Evolutionary conservation across 805 yeast genomes (phyloP).

Genomic region (Wilhelminamyces savonicus): DNA sequence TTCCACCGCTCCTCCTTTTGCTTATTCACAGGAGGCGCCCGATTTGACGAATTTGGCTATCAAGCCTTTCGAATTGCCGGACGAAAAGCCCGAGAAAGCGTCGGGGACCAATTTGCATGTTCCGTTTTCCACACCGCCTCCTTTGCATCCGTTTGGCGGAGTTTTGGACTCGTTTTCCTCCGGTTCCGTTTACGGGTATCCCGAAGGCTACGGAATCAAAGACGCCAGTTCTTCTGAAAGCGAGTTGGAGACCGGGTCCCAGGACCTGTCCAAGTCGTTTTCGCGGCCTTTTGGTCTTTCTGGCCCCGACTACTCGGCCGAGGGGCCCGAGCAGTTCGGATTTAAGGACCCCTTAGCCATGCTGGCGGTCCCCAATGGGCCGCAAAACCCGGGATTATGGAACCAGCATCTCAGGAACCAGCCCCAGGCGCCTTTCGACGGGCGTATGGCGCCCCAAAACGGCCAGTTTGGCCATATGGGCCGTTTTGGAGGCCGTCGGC

Average conservation of each 20-base stretch:
- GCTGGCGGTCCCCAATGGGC: slow-evolving; percentile 1
- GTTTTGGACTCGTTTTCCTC: slow-evolving; percentile 11
- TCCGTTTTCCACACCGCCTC: slow-evolving; percentile 20
- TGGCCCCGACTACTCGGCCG: no score
- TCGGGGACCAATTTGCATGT: slow-evolving; percentile 8
- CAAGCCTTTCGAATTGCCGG: slow-evolving; percentile 21
- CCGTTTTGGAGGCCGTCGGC: no score
- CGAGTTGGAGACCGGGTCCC: background rate
- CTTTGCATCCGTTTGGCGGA: slow-evolving; percentile 15
- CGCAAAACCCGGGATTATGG: slow-evolving; percentile 9
- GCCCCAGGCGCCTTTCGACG: no score
- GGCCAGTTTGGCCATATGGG: no score
- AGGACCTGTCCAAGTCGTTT: slow-evolving; percentile 1
- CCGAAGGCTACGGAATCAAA: slow-evolving; percentile 1
- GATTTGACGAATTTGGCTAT: slow-evolving; percentile 12
- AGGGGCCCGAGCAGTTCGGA: no score
- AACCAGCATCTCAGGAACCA: slow-evolving; percentile 3
- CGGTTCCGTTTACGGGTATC: background rate
- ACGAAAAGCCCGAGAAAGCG: slow-evolving; percentile 3
- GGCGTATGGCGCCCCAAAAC: no score
- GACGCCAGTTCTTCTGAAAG: background rate
- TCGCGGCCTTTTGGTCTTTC: no score
- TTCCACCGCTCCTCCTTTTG: slow-evolving; percentile 31
- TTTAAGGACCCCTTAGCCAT: no score
- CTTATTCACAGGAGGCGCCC: slow-evolving; percentile 7